Conservation (phyloP, 2,329 filamentous ascomycete species). For the Aspergillus sp. region DNA sequence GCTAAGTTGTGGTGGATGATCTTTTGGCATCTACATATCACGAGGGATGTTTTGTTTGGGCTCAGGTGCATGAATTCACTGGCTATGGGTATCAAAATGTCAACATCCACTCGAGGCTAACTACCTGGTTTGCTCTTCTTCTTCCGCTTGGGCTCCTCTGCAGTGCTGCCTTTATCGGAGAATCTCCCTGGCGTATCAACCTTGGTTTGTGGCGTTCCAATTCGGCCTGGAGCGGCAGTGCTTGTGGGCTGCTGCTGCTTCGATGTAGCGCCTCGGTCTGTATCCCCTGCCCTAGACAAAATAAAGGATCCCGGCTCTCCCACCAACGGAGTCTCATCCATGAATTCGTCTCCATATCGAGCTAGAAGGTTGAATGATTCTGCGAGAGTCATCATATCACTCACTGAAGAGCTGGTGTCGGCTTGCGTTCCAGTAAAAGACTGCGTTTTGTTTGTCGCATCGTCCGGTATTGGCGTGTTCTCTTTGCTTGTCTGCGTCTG, state of each 20-base stretch:
- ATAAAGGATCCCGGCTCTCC: slow-evolving; percentile 65
- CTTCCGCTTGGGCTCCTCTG: slow-evolving; percentile 38
- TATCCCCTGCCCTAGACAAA: slow-evolving; percentile 46
- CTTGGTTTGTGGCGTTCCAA: slow-evolving; percentile 33
- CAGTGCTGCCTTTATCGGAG: slow-evolving; percentile 30
- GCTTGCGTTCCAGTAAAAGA: slow-evolving; percentile 24
- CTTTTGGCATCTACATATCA: not conserved
- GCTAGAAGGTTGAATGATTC: slow-evolving; percentile 53
- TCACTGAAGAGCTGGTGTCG: slow-evolving; percentile 24
- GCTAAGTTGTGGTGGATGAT: not conserved
- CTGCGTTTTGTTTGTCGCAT: slow-evolving; percentile 26
- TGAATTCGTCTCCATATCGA: slow-evolving; percentile 60
- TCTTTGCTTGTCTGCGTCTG: slow-evolving; percentile 49
- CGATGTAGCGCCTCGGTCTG: slow-evolving; percentile 19
- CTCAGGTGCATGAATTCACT: not conserved
- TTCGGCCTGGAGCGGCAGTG: slow-evolving; percentile 12
- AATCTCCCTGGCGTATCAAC: slow-evolving; percentile 33
- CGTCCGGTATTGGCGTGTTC: slow-evolving; percentile 47
- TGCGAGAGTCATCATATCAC: slow-evolving; percentile 43
- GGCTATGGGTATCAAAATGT: slow-evolving; percentile 1
- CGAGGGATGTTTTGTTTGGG: not conserved
- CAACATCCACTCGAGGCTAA: slow-evolving; percentile 10
- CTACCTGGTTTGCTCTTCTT: slow-evolving; percentile 35
- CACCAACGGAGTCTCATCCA: slow-evolving; percentile 62
- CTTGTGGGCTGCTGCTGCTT: slow-evolving; percentile 20